phyloP scores from a whole-genome alignment of 2,329 filamentous ascomycete genomes.

The Emericellopsis atlantica region DNA sequence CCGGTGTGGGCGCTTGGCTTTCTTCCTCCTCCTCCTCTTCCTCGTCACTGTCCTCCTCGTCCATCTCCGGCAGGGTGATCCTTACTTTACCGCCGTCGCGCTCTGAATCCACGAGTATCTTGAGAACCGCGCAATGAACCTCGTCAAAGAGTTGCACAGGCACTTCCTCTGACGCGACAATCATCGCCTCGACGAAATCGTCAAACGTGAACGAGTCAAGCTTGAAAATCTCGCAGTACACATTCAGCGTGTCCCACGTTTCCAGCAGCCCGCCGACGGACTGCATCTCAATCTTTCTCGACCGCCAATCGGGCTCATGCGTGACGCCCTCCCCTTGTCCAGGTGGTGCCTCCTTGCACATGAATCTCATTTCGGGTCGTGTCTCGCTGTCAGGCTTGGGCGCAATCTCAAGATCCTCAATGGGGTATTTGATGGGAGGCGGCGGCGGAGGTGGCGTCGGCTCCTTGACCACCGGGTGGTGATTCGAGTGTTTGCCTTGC shows the following conservation, averaged over 20 bases:
- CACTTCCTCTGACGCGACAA: constrained; percentile 58
- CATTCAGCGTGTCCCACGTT: constrained; percentile 93
- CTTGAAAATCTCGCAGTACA: constrained; percentile 91
- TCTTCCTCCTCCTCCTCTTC: constrained; percentile 44
- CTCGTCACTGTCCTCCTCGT: constrained; percentile 57
- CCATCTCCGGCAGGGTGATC: constrained; percentile 63
- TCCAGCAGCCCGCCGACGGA: constrained; percentile 80
- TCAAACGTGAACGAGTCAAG: constrained; percentile 97
- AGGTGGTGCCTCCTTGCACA: constrained; percentile 50
- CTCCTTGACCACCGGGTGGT: constrained; percentile 11
- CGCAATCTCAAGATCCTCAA: constrained; percentile 79
- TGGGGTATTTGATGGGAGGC: constrained; percentile 81
- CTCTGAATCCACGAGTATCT: constrained; percentile 68
- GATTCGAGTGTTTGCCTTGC: constrained; percentile 26
- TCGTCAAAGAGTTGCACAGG: constrained; percentile 82
- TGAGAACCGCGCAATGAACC: constrained; percentile 82
- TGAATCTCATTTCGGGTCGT: constrained; percentile 66
- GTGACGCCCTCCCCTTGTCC: constrained; percentile 17
- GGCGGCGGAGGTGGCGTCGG: constrained; percentile 42
- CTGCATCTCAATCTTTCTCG: constrained; percentile 57
- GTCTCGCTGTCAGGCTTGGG: constrained; percentile 48
- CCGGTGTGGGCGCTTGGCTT: constrained; percentile 43
- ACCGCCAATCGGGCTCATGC: constrained; percentile 17
- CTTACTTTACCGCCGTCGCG: constrained; percentile 67
- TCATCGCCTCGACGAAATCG: constrained; percentile 83